Base-by-base conservation (phyloP, 2,329 filamentous ascomycete genomes). In the Lasiodiplodia theobromae region DNA sequence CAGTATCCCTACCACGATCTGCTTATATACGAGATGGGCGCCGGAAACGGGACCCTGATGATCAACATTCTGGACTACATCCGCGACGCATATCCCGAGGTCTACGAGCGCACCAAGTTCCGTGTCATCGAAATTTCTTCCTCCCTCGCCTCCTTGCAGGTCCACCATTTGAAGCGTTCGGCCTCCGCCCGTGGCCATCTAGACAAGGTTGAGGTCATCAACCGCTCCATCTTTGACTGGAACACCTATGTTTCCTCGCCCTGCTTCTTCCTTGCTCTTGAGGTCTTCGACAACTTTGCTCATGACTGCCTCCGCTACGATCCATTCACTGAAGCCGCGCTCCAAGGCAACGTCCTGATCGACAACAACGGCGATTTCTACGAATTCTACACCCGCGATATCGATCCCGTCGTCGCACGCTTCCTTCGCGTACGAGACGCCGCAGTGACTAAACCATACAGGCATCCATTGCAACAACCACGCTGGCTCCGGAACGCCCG, bases 1-100 rank as follows among this genome's bases (percentile, higher is more conserved):
- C 88, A 93, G 68, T 98, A 96, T 78, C 96, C 96, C 2, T 97
- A 98, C 84, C 91, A 97, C 81, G 96, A 99, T 81, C 87, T 99
- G 65, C 92, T 97, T 74, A 96, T 99, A 79, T 99, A 97, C 86
- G 96, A 99, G 80, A 97, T 99, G 92, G 96, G 96, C 65, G 96
- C 96, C 49, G 96, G 96, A 74, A 95, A 97, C 75, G 96, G 96
- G 71, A 99, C 96, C 0, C 87, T 99, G 77, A 99, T 99, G 96
- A 86, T 96, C 77, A 99, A 99, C 80, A 94, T 99, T 69, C 87
- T 99, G 70, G 95, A 99, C 84, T 97, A 96, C 80, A 97, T 99
- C 78, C 92, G 94, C 71, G 91, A 92, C 72, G 86, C 90, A 54
- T 92, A 98, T 74, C 93, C 94, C 0, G 92, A 94, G 72, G 95